Evolutionary conservation across 441 rosid genomes (phyloP), one percentile per base, ranked within the genome.

Genomic region (Mallotus japonicus): DNA sequence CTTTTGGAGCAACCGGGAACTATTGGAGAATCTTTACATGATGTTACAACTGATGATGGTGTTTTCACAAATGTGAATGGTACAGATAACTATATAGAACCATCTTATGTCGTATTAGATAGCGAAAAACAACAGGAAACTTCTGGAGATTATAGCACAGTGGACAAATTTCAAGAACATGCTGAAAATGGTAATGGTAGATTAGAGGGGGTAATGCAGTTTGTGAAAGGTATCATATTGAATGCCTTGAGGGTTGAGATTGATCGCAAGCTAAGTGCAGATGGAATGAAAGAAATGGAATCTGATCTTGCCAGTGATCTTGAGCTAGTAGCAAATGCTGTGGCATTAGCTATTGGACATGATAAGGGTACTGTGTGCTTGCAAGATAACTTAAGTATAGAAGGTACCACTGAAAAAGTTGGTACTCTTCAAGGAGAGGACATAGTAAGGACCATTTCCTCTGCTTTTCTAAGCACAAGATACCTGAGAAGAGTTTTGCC

Each of bases 241-340:
- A 91, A 90, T 78, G 82, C 87, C 65, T 86, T 96, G 86, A 87
- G 76, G 83, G 83, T 90, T 70, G 98, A 96, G 86, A 92, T 88
- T 80, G 84, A 80, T 65, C 88, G 96, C 75, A 87, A 83, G 85
- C 78, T 88, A 71, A 82, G 85, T 83, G 67, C 82, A 70, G 85
- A 87, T 76, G 90, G 87, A 75, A 65, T 82, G 86, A 83, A 85
- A 80, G 82, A 84, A 84, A 82, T 87, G 78, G 81, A 87, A 73
- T 75, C 90, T 73, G 73, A 74, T 78, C 86, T 96, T 79, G 82
- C 77, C 58, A 76, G 75, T 78, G 99, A 96, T 82, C 78, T 93
- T 69, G 89, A 88, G 75, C 80, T 73, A 62, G 89, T 93, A 73
- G 97, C 97, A 82, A 75, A 79, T 85, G 88, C 86, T 80, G 87